A percentile compares a stretch with the other conserved stretches of the same genome.
Evolutionary conservation across 352 stramenopile species (phyloP).

Genomic region (Nothophytophthora sp.): DNA sequence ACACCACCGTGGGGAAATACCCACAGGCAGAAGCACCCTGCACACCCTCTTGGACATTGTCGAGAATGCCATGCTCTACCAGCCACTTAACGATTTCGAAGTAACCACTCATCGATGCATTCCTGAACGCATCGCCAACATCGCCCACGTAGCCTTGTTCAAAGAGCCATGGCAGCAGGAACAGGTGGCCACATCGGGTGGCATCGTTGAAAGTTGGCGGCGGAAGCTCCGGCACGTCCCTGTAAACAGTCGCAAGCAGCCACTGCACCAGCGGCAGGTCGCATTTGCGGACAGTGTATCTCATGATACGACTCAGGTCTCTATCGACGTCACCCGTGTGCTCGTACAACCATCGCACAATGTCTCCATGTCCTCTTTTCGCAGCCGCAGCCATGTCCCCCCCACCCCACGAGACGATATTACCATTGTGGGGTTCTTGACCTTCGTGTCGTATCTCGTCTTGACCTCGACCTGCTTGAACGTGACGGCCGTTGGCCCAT

Average conservation of each 20-base stretch:
- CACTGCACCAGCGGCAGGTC: slow-evolving; percentile 25
- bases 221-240: slow-evolving; percentile 10
- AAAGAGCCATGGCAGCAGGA: slow-evolving; percentile 24
- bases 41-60: slow-evolving; percentile 24
- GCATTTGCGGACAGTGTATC: slow-evolving; percentile 21
- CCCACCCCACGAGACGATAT: slow-evolving; percentile 15
- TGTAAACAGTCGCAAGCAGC: slow-evolving; percentile 23
- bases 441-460: background rate
- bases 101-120: slow-evolving; percentile 26
- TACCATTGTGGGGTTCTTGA: slow-evolving; percentile 3
- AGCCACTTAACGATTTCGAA: slow-evolving; percentile 34
- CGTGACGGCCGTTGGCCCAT: slow-evolving; percentile 5
- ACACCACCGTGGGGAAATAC: slow-evolving; percentile 12
- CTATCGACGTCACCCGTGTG: slow-evolving; percentile 10
- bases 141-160: slow-evolving; percentile 22
- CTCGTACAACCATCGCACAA: slow-evolving; percentile 24
- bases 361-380: slow-evolving; percentile 15
- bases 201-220: slow-evolving; percentile 27
- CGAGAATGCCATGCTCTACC: slow-evolving; percentile 16
- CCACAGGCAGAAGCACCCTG: slow-evolving; percentile 13
- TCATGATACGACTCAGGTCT: slow-evolving; percentile 15
- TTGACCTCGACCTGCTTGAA: background rate
- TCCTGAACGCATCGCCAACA: slow-evolving; percentile 18
- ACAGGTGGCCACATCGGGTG: slow-evolving; percentile 17
- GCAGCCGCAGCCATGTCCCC: slow-evolving; percentile 18